phyloP scores from a whole-genome alignment of 306 rosid species.

The Lablab purpureus region DNA sequence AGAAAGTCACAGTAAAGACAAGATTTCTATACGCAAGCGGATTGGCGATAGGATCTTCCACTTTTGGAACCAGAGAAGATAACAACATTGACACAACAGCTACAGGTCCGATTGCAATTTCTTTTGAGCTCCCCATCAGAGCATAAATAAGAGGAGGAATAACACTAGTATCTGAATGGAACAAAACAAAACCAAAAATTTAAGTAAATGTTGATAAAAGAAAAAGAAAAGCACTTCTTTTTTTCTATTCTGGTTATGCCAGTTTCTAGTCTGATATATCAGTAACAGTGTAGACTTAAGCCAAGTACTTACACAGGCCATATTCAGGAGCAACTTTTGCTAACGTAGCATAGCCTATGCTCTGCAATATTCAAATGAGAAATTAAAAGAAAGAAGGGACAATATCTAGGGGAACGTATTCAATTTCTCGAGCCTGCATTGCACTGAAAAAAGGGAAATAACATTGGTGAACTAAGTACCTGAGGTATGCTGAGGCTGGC shows the following conservation, averaged over 20 bases:
- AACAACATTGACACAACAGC: constrained; percentile 87
- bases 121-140: constrained; percentile 89
- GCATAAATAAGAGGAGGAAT: constrained; percentile 89
- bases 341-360: constrained; percentile 88
- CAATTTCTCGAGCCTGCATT: constrained; percentile 28
- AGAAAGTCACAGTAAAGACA: constrained; percentile 80
- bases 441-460: not conserved
- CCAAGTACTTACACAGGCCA: constrained; percentile 73
- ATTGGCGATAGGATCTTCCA: constrained; percentile 72
- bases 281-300: not conserved
- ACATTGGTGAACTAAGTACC: constrained; percentile 44
- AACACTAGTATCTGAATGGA: constrained; percentile 71
- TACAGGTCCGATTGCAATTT: constrained; percentile 90
- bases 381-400: constrained; percentile 3
- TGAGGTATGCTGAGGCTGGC: constrained; percentile 90
- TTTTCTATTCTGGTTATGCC: not conserved
- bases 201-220: not conserved
- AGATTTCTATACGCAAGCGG: constrained; percentile 72
- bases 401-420: not conserved
- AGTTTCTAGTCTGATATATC: not conserved
- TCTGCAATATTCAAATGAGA: constrained; percentile 55
- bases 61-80: constrained; percentile 66
- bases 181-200: constrained; percentile 34
- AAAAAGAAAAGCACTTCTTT: not conserved
- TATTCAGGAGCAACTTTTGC: constrained; percentile 85